Percentiles rank a stretch among this genome's conserved stretches.
Evolutionary conservation across 352 stramenopile genomes (phyloP).

Genomic region (Saprolegnia parasitica): DNA sequence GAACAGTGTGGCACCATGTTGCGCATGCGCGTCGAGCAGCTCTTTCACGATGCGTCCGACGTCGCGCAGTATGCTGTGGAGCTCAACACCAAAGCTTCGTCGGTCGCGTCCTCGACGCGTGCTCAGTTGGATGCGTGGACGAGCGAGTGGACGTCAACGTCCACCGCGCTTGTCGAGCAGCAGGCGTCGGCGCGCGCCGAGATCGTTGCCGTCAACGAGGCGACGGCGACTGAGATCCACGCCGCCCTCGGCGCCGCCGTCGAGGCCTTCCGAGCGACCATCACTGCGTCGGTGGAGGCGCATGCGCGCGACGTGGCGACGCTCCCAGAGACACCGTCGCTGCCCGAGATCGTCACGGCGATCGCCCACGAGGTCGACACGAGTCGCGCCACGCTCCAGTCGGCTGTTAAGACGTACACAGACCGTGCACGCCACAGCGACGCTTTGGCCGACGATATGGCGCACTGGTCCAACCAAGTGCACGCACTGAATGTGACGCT

Average conservation of each 20-base stretch:
- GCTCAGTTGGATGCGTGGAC: neutral
- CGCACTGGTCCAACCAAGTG: neutral
- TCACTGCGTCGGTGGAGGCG: neutral
- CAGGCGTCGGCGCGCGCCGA: neutral
- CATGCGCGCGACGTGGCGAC: neutral
- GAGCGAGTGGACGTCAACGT: neutral
- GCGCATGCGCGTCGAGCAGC: constrained; percentile 7
- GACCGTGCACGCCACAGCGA: neutral
- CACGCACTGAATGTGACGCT: neutral
- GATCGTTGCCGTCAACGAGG: neutral
- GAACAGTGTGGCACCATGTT: neutral
- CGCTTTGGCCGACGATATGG: neutral
- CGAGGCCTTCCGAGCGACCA: neutral
- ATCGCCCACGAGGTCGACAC: neutral
- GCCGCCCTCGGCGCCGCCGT: constrained; percentile 11
- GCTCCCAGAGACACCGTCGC: neutral
- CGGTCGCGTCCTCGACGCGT: neutral
- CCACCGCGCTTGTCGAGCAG: neutral
- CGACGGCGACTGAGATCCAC: constrained; percentile 3
- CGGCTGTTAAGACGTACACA: no score
- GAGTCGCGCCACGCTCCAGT: no score
- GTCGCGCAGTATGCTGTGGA: neutral
- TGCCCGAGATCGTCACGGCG: constrained; percentile 2
- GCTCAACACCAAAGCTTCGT: neutral
- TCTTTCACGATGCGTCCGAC: neutral